Evolutionary conservation across 2,329 filamentous ascomycete genomes (phyloP).

Genomic region (Xylariaceae sp.): DNA sequence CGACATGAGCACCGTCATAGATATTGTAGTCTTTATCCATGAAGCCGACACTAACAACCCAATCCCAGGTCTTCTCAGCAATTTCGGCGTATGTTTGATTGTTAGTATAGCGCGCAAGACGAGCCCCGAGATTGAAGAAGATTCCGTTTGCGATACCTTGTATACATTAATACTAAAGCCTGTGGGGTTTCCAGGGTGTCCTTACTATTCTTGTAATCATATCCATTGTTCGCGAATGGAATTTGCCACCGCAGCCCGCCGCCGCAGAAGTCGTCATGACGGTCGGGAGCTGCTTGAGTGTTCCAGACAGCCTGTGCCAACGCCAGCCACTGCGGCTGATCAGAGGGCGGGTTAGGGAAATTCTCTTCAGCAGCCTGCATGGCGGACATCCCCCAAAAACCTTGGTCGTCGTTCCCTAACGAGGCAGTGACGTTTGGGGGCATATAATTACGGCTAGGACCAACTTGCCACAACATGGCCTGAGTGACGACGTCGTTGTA

Average conservation of each 20-base stretch:
- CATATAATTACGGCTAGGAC: slow-evolving; percentile 54
- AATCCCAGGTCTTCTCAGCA: slow-evolving; percentile 66
- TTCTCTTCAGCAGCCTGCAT: slow-evolving; percentile 67
- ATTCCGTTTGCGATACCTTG: slow-evolving; percentile 53
- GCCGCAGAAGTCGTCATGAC: slow-evolving; percentile 64
- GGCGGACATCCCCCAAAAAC: slow-evolving; percentile 69
- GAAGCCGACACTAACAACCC: slow-evolving; percentile 54
- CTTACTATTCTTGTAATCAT: slow-evolving; percentile 45
- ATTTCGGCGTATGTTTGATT: slow-evolving; percentile 68
- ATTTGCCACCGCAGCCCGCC: slow-evolving; percentile 74
- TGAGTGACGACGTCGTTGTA: slow-evolving; percentile 57
- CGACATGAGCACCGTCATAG: slow-evolving; percentile 56
- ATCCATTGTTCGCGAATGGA: slow-evolving; percentile 63
- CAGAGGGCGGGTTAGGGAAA: slow-evolving; percentile 60
- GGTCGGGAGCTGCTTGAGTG: slow-evolving; percentile 58
- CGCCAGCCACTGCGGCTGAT: slow-evolving; percentile 64
- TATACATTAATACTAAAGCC: slow-evolving; percentile 22
- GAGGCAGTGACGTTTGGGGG: slow-evolving; percentile 50
- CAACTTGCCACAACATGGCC: slow-evolving; percentile 53
- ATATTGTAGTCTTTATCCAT: slow-evolving; percentile 53
- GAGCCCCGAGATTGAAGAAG: slow-evolving; percentile 59
- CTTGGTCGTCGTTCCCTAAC: slow-evolving; percentile 61
- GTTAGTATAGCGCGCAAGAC: slow-evolving; percentile 67
- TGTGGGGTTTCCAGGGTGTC: neutral
- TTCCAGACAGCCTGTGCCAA: slow-evolving; percentile 71